Base-by-base conservation (phyloP, 176 grass and related monocot species). In the Musa beccarii region DNA sequence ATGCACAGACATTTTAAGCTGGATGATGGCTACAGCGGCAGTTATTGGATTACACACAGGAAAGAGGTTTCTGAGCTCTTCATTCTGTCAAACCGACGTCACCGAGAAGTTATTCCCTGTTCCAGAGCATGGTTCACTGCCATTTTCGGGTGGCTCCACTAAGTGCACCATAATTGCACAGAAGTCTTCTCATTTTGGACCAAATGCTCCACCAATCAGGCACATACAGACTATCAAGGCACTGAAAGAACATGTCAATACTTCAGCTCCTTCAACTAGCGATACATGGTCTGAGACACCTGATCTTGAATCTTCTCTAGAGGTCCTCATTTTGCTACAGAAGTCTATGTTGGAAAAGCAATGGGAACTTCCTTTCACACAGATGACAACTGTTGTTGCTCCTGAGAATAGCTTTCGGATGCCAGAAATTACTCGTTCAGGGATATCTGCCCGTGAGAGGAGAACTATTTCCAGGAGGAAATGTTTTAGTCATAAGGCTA, bases 341-440 rank as follows among this genome's bases (percentile, higher is more conserved):
- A 87, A 92, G 61, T 99, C 91, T 59, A 85, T 95, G 84, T 89
- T 99, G 56, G 91, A 99, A 86, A 94, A 99, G 75, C 96, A 99
- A 79, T 94, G 96, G 91, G 52, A 95, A 76, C 96, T 99, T 56
- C 90, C 88, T 25, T 98, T 91, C 29, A 86, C 90, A 49, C 22
- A 76, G 54, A 77, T 22, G 28, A 72, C 78, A 53, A 56, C 69
- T 61, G 57, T 81, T 74, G 34, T 24, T 73, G 68, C 62, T 68
- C 50, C 70, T 13, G 53, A 69, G n/a, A 75, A 82, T 11, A 56
- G 59, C 1, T 15, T 21, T 6, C 75, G 15, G 53, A 51, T 83
- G 14, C 49, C 13, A 66, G 64, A 63, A 68, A 82, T 99, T 28
- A 83, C 85, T 66, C 81, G 88, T 24, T 94, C 96, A 0, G 83